Conservation (phyloP, 805 yeast species). For the Saccharomycopsis guyanensis region DNA sequence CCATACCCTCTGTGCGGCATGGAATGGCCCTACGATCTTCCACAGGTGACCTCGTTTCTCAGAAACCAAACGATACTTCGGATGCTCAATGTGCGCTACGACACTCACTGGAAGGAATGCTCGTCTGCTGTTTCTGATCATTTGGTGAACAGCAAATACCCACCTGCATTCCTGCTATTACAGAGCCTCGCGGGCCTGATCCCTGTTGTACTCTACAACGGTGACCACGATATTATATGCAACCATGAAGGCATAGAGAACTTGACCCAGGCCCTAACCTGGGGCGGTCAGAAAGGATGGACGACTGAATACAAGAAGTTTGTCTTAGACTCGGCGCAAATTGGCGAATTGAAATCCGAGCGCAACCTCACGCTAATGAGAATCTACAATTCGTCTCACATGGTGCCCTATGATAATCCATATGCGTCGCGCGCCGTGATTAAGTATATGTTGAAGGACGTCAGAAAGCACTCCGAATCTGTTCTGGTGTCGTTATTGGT, state of each 20-base stretch:
- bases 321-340: conserved; percentile 33
- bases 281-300: conserved; percentile 33
- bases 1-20: conserved; percentile 57
- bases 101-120: conserved; percentile 55
- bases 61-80: conserved; percentile 36
- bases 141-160: conserved; percentile 37
- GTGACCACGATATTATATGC: conserved; percentile 68
- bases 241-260: conserved; percentile 57
- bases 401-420: conserved; percentile 86
- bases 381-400: conserved; percentile 75
- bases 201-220: conserved; percentile 56
- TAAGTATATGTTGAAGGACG: conserved; percentile 32
- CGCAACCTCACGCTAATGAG: conserved; percentile 71
- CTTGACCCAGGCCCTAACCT: conserved; percentile 43
- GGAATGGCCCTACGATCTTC: conserved; percentile 64
- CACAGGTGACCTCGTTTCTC: conserved; percentile 43
- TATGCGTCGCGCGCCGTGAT: conserved; percentile 62
- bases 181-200: conserved; percentile 43
- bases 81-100: conserved; percentile 40
- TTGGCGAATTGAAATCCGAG: conserved; percentile 44
- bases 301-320: conserved; percentile 35
- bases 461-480: too few relatives aligned
- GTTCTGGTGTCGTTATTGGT: too few relatives aligned
- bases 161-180: conserved; percentile 44
- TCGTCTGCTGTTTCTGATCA: conserved; percentile 36